Evolutionary conservation across 2,329 filamentous ascomycete species (phyloP), one percentile per base, ranked within the genome.

Genomic region (Niveomyces coronatus): DNA sequence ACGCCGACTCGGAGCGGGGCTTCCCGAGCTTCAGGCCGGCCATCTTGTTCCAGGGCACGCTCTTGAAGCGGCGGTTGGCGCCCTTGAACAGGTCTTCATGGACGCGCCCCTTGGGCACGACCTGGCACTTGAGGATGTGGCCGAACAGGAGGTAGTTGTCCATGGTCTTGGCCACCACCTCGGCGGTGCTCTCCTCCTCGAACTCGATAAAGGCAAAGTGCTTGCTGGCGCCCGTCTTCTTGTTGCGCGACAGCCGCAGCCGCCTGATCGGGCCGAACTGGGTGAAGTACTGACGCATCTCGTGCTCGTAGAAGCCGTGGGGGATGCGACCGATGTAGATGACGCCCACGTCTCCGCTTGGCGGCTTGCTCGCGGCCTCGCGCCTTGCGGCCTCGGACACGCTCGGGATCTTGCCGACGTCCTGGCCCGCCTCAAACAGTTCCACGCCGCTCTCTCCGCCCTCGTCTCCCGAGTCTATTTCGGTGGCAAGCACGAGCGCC

Each of bases 201-300:
- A 98, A 98, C 63, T 98, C 86, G 53, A 98, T 74, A 60, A 95
- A 98, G 22, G 86, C 91, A 55, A 83, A 94, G 68, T 96, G 91
- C 68, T 91, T 94, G 57, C 83, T 87, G 42, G 78, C 77, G 40
- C 91, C 91, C 1, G 88, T 96, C 60, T 82, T 82, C 62, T 84
- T 86, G 70, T 94, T 96, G 52, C 91, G 82, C 19, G 87, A 91
- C 31, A 98, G 71, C 45, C 89, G 80, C 41, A 95, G 71, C 40
- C 64, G 78, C 37, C 69, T 75, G 51, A 98, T 86, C 11, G 76
- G 68, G 49, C 91, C 91, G 50, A 98, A 98, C 61, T 98, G 91
- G 39, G 79, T 75, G 56, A 96, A 94, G 69, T 96, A 98, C 47
- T 80, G 78, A 50, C 77, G 79, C 82, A 98, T 93, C 64, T 96